phyloP scores from a whole-genome alignment of 1,284 basidiomycete genomes.

The Clitocybe nebularis region DNA sequence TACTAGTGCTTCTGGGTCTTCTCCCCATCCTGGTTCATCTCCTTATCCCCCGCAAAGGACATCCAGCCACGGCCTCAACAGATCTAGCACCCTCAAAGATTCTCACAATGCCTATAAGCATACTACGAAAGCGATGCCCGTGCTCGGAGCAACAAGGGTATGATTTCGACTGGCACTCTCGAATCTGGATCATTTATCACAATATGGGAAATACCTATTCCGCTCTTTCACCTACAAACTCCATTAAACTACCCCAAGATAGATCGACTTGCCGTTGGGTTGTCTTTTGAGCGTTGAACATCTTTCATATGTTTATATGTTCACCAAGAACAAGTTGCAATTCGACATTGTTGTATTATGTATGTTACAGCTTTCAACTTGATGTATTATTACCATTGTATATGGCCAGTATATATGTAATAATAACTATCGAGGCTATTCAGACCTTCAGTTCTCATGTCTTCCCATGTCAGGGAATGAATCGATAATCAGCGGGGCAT shows the following conservation, averaged over 20 bases:
- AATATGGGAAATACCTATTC: background rate
- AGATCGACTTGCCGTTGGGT: constrained; percentile 1
- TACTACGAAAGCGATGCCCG: constrained; percentile 3
- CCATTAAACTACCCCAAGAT: background rate
- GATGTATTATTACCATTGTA: too few relatives aligned
- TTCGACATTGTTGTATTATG: constrained; percentile 3
- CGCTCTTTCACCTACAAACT: background rate
- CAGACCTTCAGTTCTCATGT: too few relatives aligned
- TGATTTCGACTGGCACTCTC: background rate
- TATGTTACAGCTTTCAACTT: too few relatives aligned
- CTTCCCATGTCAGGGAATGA: background rate
- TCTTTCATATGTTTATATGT: constrained; percentile 6
- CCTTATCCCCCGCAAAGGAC: constrained; percentile 1
- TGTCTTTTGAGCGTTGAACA: background rate
- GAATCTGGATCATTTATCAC: background rate
- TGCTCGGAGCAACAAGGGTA: background rate
- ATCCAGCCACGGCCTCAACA: background rate
- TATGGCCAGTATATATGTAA: too few relatives aligned
- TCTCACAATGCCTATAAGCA: constrained; percentile 1
- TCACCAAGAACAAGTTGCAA: constrained; percentile 4
- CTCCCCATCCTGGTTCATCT: background rate
- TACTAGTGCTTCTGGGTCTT: background rate
- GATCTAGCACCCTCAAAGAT: constrained; percentile 1
- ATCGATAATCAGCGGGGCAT: background rate
- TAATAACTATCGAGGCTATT: too few relatives aligned